Evolutionary conservation across 495 filamentous ascomycete species (phyloP).

Genomic region (Talaromyces trachyspermus): DNA sequence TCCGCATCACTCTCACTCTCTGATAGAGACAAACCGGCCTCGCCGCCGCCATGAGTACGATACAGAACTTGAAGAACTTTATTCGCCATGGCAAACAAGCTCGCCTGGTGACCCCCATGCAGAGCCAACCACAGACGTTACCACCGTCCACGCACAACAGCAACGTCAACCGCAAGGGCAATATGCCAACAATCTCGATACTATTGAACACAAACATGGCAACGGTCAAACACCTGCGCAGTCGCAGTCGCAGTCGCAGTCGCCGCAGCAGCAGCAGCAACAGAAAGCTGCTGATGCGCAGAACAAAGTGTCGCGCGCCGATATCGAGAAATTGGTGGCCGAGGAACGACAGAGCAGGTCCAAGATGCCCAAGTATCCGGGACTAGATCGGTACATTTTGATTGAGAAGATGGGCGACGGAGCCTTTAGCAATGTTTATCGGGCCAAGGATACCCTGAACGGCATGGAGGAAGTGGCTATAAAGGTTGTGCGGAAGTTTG

Average conservation of each 20-base stretch:
- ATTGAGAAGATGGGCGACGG: constrained; percentile 98
- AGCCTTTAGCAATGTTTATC: constrained; percentile 97
- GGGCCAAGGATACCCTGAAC: constrained; percentile 65
- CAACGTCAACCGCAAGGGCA: constrained; percentile 44
- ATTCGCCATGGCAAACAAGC: constrained; percentile 98
- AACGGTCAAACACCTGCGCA: constrained; percentile 50
- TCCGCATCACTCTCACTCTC: neutral
- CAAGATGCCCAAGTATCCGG: constrained; percentile 86
- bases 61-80: constrained; percentile 93
- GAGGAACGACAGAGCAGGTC: constrained; percentile 80
- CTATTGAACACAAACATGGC: constrained; percentile 43
- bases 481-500: constrained; percentile 97
- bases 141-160: constrained; percentile 58
- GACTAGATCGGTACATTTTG: constrained; percentile 82
- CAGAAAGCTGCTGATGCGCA: no score
- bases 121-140: constrained; percentile 62
- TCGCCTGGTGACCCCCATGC: constrained; percentile 57
- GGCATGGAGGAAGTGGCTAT: constrained; percentile 80
- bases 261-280: no score
- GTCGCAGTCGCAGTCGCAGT: no score
- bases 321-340: constrained; percentile 75
- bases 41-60: constrained; percentile 58
- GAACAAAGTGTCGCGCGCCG: constrained; percentile 40
- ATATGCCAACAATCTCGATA: constrained; percentile 51
- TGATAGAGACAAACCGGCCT: neutral